Base-by-base conservation (phyloP, 129 eudicot genomes). In the Ambrosia trifida region DNA sequence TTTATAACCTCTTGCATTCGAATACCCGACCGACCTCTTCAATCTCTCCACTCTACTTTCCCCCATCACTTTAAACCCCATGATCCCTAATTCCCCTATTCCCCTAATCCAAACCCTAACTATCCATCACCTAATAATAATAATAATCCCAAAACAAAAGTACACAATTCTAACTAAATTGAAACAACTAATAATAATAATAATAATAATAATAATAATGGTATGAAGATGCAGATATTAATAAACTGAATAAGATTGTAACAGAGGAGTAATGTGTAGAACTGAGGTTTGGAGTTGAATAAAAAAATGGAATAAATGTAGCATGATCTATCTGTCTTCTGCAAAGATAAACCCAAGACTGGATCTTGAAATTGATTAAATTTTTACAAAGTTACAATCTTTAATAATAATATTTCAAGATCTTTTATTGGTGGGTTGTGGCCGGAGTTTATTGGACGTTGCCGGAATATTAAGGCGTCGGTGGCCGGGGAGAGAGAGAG, bases 31-130 rank as follows among this genome's bases (percentile, higher is more conserved):
- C 10, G 81, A 66, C 41, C 78, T 66, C 78, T 73, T 89, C 70
- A 85, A 17, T 78, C 85, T 92, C 75, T 86, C 96, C 38, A 74
- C 79, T 54, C 84, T 84, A 32, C 81, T 76, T 13, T 73, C 82
- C 2, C 87, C 92, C 28, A 79, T 72, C 18, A 63, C 81, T 69
- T 86, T 84, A 49, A 86, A 64, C 68, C 96, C 95, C 98, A 91
- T 91, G 11, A 7, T 46, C 57, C 28, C 28, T 24, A 24, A 24
- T 24, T 74, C 64, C 57, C 28, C 28, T 24, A 24, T 0, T 24
- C 78, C 64, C 44, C 44, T 6, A 62, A 53, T 58, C 75, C 72
- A n/a, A 71, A 45, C 74, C 64, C 63, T 52, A 71, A 45, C 3
- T 47, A 7, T 13, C 46, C 54, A 79, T 46, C 8, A 33, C 31